Percentiles rank a stretch among this genome's conserved stretches.
phyloP scores from a whole-genome alignment of 257 asterid genomes.

The Penstemon barbatus region DNA sequence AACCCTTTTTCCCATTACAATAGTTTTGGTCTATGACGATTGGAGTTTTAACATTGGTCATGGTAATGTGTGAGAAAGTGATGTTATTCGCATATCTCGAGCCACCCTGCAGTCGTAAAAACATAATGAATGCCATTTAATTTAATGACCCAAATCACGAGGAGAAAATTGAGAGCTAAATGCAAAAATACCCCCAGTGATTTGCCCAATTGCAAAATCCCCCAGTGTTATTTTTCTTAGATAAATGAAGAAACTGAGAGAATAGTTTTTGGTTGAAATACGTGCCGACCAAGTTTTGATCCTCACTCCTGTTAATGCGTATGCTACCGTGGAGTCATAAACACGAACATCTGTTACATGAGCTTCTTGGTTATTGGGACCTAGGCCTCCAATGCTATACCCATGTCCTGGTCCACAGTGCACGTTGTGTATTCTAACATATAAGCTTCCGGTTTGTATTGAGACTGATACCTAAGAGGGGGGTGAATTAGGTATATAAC shows the following conservation, averaged over 20 bases:
- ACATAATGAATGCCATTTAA: no score
- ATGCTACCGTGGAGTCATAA: conserved; percentile 36
- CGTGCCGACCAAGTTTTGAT: conserved; percentile 61
- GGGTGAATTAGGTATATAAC: no score
- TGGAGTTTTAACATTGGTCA: conserved; percentile 26
- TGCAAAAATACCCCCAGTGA: no score
- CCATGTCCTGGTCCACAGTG: conserved; percentile 64
- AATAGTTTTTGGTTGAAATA: no score
- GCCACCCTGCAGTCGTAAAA: conserved; percentile 25
- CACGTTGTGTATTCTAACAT: conserved; percentile 36
- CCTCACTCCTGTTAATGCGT: conserved; percentile 43
- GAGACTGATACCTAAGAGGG: no score
- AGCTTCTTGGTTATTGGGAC: conserved; percentile 41
- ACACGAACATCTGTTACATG: conserved; percentile 50
- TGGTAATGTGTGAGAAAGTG: conserved; percentile 21
- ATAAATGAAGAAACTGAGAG: no score
- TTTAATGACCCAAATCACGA: no score
- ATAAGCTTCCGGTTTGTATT: conserved; percentile 48
- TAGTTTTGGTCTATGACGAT: conserved; percentile 34
- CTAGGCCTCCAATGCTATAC: conserved; percentile 54
- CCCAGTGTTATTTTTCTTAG: no score
- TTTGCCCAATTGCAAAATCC: no score
- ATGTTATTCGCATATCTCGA: conserved; percentile 15
- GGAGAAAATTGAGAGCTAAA: no score
- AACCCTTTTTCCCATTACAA: conserved; percentile 11